Conservation (phyloP, 768 basidiomycete genomes). For the Phylloporus arenicola region DNA sequence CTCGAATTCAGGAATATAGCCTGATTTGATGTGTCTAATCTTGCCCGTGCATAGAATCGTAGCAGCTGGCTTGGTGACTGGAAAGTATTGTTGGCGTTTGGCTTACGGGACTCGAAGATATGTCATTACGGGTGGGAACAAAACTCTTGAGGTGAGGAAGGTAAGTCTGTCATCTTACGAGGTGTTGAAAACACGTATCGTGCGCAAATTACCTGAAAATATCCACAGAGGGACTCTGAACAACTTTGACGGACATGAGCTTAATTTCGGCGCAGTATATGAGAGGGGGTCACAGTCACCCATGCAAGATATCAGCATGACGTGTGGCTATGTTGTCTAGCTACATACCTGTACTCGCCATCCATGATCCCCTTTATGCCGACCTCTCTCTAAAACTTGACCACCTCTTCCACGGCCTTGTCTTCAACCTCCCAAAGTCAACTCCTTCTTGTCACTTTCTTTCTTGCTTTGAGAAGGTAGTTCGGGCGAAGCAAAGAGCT, state of each 20-base stretch:
- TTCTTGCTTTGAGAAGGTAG: slow-evolving; percentile 35
- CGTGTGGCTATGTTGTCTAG: neutral
- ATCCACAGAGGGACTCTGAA: slow-evolving; percentile 21
- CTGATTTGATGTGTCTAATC: slow-evolving; percentile 13
- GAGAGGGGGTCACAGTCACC: too few relatives aligned
- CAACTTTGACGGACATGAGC: too few relatives aligned
- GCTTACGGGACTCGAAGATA: too few relatives aligned
- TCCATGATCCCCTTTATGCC: slow-evolving; percentile 42
- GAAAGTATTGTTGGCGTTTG: neutral
- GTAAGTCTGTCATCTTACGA: slow-evolving; percentile 13
- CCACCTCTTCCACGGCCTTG: slow-evolving; percentile 31
- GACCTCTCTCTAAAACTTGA: slow-evolving; percentile 35
- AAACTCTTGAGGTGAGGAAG: too few relatives aligned
- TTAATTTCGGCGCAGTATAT: too few relatives aligned
- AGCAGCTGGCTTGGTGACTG: slow-evolving; percentile 17
- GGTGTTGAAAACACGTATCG: too few relatives aligned
- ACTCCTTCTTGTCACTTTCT: slow-evolving; percentile 30
- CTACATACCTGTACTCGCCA: slow-evolving; percentile 35
- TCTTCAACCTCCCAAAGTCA: slow-evolving; percentile 32
- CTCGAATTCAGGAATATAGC: too few relatives aligned
- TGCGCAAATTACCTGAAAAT: slow-evolving; percentile 23
- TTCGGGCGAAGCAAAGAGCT: slow-evolving; percentile 41
- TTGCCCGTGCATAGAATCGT: slow-evolving; percentile 43
- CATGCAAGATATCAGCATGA: slow-evolving; percentile 2
- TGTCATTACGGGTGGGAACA: too few relatives aligned